A percentile compares a stretch with the other conserved stretches of the same genome.
Evolutionary conservation across 2,329 filamentous ascomycete genomes (phyloP).

Genomic region (Aspergillus awamori): DNA sequence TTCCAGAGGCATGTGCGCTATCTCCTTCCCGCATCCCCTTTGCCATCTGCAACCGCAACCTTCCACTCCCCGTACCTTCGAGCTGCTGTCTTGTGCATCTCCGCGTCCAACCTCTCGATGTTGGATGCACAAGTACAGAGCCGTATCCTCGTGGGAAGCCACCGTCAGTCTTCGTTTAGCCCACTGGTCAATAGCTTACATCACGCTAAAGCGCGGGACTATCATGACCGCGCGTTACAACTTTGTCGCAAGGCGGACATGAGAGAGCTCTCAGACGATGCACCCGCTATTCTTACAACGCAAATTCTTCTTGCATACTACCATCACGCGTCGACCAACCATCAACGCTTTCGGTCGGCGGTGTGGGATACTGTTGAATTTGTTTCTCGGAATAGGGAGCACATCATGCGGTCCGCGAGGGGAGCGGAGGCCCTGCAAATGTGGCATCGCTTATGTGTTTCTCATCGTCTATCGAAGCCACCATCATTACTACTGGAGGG

Average conservation of each 20-base stretch:
- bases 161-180: conserved; percentile 8
- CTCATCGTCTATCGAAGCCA: conserved; percentile 22
- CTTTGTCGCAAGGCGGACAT: background rate
- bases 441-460: conserved; percentile 27
- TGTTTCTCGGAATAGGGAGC: conserved; percentile 2
- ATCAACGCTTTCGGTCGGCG: conserved; percentile 15
- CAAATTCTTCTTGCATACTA: conserved; percentile 19
- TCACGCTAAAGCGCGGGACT: conserved; percentile 8
- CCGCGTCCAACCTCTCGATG: conserved; percentile 22
- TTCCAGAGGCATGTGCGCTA: conserved; percentile 15
- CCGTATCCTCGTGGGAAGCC: background rate
- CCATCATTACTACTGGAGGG: conserved; percentile 23
- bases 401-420: background rate
- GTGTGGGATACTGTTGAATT: conserved; percentile 18
- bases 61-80: background rate
- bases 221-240: conserved; percentile 9
- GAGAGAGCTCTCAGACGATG: background rate
- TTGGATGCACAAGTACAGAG: conserved; percentile 16
- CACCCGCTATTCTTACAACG: conserved; percentile 5
- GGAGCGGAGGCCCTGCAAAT: conserved; percentile 20
- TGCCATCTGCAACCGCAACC: background rate
- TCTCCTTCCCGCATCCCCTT: conserved; percentile 9
- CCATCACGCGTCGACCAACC: conserved; percentile 21
- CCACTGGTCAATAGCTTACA: conserved; percentile 9
- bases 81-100: conserved; percentile 16